Base-by-base conservation (phyloP, 495 filamentous ascomycete species). In the Penicillium bovifimosum region DNA sequence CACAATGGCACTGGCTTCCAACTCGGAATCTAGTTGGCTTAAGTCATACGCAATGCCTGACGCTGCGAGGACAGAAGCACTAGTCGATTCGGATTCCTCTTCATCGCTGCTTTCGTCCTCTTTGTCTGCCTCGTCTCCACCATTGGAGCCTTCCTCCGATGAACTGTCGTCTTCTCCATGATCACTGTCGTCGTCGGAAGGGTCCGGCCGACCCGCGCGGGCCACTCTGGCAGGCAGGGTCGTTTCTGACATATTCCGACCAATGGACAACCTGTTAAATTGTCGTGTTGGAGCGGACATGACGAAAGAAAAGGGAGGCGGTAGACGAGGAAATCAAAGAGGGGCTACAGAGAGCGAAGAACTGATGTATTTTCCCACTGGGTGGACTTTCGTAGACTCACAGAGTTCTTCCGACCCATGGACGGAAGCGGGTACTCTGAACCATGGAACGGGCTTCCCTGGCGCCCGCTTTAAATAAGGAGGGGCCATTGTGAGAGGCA, bases 1-100 rank as follows among this genome's bases (percentile, higher is more conserved):
- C 13, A 75, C 59, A 6, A 72, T 53, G 20, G 70, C 70, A 39
- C 61, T 56, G 43, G 71, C 66, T 53, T 68, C 55, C 10, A 67
- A 57, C 50, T 70, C 66, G 27, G 55, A 28, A 55, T 73, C 66
- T 43, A 75, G 59, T 46, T 59, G 41, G 42, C 60, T 52, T 36
- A 75, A 55, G 45, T 76, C 66, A 62, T 78, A 76, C 44, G 68
- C 64, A 52, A 76, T 68, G n/a, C 73, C 70, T 17, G 75, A 68
- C 20, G 55, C 54, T 29, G 67, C 61, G 40, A 55, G 59, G 39
- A 73, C 41, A 40, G 58, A 63, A 35, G 41, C 48, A n/a, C 46
- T 49, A 35, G 44, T 41, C 38, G 52, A 57, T 27, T 64, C 62
- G 20, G 59, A 58, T 42, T 59, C 50, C 20, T 63, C 63, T 16